Evolutionary conservation across 371 early-diverging fungal species (phyloP).

Genomic region (Polyrhizophydium stewartii): DNA sequence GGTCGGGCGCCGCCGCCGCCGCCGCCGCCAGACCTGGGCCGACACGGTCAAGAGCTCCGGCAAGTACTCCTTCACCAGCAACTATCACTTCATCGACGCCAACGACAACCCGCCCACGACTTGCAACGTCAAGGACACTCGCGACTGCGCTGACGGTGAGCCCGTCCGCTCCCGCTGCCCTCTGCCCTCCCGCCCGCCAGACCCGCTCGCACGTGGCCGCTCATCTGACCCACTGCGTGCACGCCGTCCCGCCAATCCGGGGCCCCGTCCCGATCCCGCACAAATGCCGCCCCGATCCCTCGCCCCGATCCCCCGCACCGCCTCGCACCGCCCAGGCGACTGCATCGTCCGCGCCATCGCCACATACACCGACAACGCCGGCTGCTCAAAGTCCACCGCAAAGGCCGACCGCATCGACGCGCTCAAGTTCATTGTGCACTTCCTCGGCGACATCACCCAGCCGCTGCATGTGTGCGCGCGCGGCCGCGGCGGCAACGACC

Average conservation of each 20-base stretch:
- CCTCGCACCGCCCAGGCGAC: neutral
- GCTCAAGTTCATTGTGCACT: conserved; percentile 29
- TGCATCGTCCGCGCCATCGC: neutral
- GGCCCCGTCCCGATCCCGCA: too few relatives aligned
- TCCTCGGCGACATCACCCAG: conserved; percentile 56
- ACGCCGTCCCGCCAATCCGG: too few relatives aligned
- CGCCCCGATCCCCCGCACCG: too few relatives aligned
- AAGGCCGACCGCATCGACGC: conserved; percentile 28
- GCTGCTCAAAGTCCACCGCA: conserved; percentile 45
- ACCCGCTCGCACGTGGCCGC: too few relatives aligned
- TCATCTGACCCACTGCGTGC: too few relatives aligned
- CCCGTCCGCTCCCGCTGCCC: too few relatives aligned
- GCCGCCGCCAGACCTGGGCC: conserved; percentile 2
- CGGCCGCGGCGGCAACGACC: conserved; percentile 35
- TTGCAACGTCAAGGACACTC: neutral
- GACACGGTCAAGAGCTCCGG: neutral
- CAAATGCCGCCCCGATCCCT: too few relatives aligned
- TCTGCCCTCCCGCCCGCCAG: too few relatives aligned
- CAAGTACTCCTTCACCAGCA: too few relatives aligned
- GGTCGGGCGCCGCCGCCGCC: too few relatives aligned
- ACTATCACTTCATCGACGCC: neutral
- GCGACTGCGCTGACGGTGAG: neutral
- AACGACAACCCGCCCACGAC: neutral
- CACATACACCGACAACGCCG: conserved; percentile 9
- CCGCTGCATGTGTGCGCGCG: conserved; percentile 49